A percentile compares a stretch with the other conserved stretches of the same genome.
These are phyloP conservation scores for Coemansia sp. DNA, from an alignment of 192 early-diverging fungal species.

Conservation along the genomic window DNA sequence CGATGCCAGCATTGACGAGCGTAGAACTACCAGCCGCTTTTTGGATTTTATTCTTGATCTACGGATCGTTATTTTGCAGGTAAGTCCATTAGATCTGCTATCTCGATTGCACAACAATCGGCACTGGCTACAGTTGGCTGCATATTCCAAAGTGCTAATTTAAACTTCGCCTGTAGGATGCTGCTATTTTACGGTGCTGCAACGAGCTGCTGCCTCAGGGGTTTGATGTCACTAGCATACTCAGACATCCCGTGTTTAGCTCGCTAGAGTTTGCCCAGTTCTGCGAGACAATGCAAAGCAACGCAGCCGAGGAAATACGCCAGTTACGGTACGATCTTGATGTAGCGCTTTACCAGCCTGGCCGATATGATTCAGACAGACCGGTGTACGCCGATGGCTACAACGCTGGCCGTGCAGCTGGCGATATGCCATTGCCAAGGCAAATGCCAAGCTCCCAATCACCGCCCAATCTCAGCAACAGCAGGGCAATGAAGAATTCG, in stretches of 20 bases:
- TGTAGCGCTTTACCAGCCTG: slow-evolving; percentile 6
- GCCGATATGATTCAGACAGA: slow-evolving; percentile 8
- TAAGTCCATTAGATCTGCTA: slow-evolving; percentile 11
- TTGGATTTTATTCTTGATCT: slow-evolving; percentile 47
- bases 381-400: not conserved
- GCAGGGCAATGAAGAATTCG: slow-evolving; percentile 15
- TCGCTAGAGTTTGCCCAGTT: slow-evolving; percentile 35
- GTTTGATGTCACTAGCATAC: slow-evolving; percentile 17
- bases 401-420: not conserved
- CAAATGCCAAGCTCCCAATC: not conserved
- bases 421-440: not conserved
- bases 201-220: slow-evolving; percentile 15
- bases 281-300: slow-evolving; percentile 35
- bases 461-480: not conserved
- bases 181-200: slow-evolving; percentile 46
- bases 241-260: slow-evolving; percentile 38
- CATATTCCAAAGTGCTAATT: not conserved
- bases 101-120: no score
- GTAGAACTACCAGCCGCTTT: slow-evolving; percentile 37
- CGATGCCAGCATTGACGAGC: slow-evolving; percentile 22
- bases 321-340: slow-evolving; percentile 35
- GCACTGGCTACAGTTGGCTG: not conserved
- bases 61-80: slow-evolving; percentile 52
- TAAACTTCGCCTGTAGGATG: no score
- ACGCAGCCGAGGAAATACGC: slow-evolving; percentile 40